These are phyloP conservation scores for Dittrichia graveolens DNA, from an alignment of 129 eudicot genomes.

Conservation along the genomic window DNA sequence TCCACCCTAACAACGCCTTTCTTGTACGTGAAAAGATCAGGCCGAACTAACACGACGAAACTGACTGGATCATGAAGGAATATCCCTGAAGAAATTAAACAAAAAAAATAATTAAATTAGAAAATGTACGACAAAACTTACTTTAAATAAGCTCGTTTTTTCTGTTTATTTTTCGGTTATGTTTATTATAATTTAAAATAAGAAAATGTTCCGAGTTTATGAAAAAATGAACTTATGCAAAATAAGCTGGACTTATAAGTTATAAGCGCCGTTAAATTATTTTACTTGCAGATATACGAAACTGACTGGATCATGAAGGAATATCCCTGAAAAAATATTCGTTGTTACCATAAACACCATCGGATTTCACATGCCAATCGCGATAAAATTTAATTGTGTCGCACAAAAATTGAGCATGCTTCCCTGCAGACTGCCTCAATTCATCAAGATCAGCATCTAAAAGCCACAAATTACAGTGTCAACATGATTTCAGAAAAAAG, in stretches of 20 bases:
- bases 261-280: too few relatives aligned
- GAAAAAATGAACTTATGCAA: too few relatives aligned
- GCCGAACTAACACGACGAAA: slow-evolving; percentile 77
- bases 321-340: slow-evolving; percentile 46
- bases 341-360: slow-evolving; percentile 74
- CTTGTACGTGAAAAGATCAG: slow-evolving; percentile 85
- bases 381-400: slow-evolving; percentile 86
- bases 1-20: slow-evolving; percentile 91
- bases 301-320: slow-evolving; percentile 89
- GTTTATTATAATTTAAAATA: too few relatives aligned
- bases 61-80: slow-evolving; percentile 93
- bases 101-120: background rate
- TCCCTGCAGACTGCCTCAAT: slow-evolving; percentile 67
- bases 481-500: background rate
- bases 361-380: slow-evolving; percentile 96
- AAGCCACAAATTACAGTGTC: slow-evolving; percentile 16
- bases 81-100: slow-evolving; percentile 45
- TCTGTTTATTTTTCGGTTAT: too few relatives aligned
- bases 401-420: slow-evolving; percentile 56
- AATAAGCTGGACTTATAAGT: too few relatives aligned
- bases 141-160: too few relatives aligned
- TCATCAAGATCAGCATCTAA: slow-evolving; percentile 67
- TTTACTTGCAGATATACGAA: slow-evolving; percentile 31
- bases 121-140: too few relatives aligned
- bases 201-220: too few relatives aligned